phyloP scores from a whole-genome alignment of 108 stramenopile genomes.

The Cyclotella cryptica region DNA sequence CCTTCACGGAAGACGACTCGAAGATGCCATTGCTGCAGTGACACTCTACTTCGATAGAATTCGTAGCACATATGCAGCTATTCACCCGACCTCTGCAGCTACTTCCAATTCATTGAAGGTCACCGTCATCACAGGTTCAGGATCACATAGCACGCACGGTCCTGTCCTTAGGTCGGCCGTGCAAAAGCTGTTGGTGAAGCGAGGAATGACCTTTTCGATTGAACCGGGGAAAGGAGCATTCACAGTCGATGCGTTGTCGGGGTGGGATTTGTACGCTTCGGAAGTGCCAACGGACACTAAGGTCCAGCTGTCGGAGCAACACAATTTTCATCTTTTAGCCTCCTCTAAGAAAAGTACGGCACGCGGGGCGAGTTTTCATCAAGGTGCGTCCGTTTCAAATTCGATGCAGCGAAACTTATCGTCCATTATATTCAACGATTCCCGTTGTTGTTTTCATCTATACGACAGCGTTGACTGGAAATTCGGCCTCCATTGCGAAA shows the following conservation, averaged over 20 bases:
- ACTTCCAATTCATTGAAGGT: conserved; percentile 23
- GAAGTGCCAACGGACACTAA: conserved; percentile 31
- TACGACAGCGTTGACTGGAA: conserved; percentile 7
- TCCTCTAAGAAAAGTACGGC: conserved; percentile 13
- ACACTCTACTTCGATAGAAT: conserved; percentile 44
- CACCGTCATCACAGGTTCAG: conserved; percentile 44
- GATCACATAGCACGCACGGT: conserved; percentile 65
- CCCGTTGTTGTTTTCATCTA: not conserved
- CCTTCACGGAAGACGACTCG: conserved; percentile 36
- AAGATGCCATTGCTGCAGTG: conserved; percentile 47
- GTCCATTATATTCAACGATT: too few species aligned
- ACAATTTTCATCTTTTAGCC: conserved; percentile 42
- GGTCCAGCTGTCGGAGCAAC: conserved; percentile 32
- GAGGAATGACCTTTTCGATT: conserved; percentile 56
- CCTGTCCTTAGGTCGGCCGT: conserved; percentile 62
- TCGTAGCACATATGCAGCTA: conserved; percentile 22
- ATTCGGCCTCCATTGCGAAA: not conserved
- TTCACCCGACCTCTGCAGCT: not conserved
- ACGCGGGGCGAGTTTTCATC: conserved; percentile 8
- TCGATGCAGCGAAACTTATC: too few species aligned
- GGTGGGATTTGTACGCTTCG: conserved; percentile 57
- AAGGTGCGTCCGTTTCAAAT: not conserved
- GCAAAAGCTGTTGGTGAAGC: conserved; percentile 59
- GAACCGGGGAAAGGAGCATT: conserved; percentile 62
- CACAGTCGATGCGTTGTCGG: conserved; percentile 65